Base-by-base conservation (phyloP, 768 basidiomycete species). In the Rhizopogon vinicolor region DNA sequence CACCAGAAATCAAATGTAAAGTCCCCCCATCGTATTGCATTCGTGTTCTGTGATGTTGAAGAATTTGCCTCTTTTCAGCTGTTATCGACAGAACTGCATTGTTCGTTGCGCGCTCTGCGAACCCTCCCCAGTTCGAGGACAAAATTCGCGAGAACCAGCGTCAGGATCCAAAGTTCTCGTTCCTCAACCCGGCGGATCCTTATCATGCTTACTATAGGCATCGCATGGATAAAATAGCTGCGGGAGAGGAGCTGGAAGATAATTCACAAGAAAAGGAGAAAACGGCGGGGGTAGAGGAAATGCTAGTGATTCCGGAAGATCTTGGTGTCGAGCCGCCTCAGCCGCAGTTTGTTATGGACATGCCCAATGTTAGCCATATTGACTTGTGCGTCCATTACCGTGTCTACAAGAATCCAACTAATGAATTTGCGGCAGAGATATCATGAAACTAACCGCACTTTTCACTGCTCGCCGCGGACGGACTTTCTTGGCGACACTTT, bases 121-220 rank as follows among this genome's bases (percentile, higher is more conserved):
- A 97, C 64, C 93, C 95, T 7, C 83, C 86, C 9, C 85, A 89
- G 63, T 94, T 99, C 66, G 96, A 98, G 75, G 92, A 94, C 68
- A 95, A 96, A 75, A 93, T 99, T 71, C 86, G 94, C 63, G 94
- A 98, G 74, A 89, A 91, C 65, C 95, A 95, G 73, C 91, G 93
- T 74, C 82, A 86, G 61, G 96, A 98, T 78, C 93, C 94, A 55
- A 96, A 97, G 75, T 99, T 98, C 80, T 93, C 96, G 55, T 99
- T 99, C 79, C 83, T 99, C 71, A 96, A 96, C 76, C 87, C 92
- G 58, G 84, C 84, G 48, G 97, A 99, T 79, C 93, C 97, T 61
- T 99, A 97, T 76, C 93, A 98, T 86, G 91, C 91, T 58, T 98
- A 99, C 75, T 99, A 99, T 69, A 86, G 91, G 67, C 85, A 95